Evolutionary conservation across 2,329 filamentous ascomycete genomes (phyloP), one percentile per base, ranked within the genome.

Genomic region (Fusarium chlamydosporum): DNA sequence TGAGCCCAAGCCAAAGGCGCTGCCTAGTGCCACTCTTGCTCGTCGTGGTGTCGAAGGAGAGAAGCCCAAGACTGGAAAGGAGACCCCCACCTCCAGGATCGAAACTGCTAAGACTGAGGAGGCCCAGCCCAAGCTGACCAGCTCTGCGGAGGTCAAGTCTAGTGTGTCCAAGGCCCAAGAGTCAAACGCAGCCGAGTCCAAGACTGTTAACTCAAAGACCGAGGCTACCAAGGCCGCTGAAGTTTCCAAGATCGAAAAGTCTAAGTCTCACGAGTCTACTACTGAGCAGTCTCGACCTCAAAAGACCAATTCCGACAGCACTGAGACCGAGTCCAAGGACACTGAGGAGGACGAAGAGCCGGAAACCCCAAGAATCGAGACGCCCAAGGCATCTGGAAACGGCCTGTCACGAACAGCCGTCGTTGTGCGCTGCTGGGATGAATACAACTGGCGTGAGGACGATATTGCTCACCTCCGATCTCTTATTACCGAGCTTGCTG

Each of bases 381-480:
- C 48, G 23, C 11, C 26, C 10, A 62, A 67, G 35, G 27, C 42
- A 18, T 34, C 47, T 11, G 40, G 63, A 15, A 35, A 31, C 2
- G 56, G 75, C 38, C 70, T 73, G 47, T 75, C 76, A 37, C 79
- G 80, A 31, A 95, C 92, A 1, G 94, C 92, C 4, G 85, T 97
- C 7, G 87, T 97, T 2, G 86, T 97, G 26, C 88, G 94, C 26
- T 91, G 91, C 50, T 97, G 92, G 92, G 89, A 91, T 70, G 91
- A 92, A 71, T 96, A 92, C 71, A 73, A 88, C 10, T 97, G 93
- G 84, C 89, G 89, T 11, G 87, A 91, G 41, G 92, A 97, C 73
- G 92, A 96, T 74, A 84, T 95, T 48, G 88, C 94, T 78, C 93
- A 93, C 74, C 79, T 97, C 35, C 90, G 94, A 31, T 91, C 94